phyloP scores from a whole-genome alignment of 257 asterid genomes.

The Ballota nigra region DNA sequence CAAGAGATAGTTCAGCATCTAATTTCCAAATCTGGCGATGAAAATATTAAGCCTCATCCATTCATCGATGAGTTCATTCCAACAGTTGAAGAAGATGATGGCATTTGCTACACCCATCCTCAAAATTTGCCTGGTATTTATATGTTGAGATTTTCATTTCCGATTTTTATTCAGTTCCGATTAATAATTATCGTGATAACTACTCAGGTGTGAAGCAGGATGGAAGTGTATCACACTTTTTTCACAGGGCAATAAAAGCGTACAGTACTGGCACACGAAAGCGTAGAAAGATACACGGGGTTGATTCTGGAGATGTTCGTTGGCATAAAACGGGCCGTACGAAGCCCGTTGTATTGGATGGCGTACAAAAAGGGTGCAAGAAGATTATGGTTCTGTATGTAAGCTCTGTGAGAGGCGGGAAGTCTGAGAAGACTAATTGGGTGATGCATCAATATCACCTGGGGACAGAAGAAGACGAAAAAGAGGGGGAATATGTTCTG shows the following conservation, averaged over 20 bases:
- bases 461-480: conserved; percentile 87
- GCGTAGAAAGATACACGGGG: conserved; percentile 84
- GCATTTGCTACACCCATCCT: conserved; percentile 96
- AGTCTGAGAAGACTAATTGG: conserved; percentile 93
- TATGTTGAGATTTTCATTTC: not conserved
- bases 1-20: conserved; percentile 85
- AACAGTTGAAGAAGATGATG: conserved; percentile 81
- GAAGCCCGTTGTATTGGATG: conserved; percentile 75
- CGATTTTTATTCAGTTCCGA: not conserved
- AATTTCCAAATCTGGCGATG: conserved; percentile 66
- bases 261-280: conserved; percentile 89
- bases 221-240: conserved; percentile 87
- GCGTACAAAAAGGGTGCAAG: conserved; percentile 90
- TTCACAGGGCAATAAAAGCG: conserved; percentile 92
- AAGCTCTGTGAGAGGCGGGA: conserved; percentile 70
- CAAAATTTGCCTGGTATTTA: conserved; percentile 77
- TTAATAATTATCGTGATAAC: not conserved
- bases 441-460: conserved; percentile 98
- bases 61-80: conserved; percentile 84
- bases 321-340: conserved; percentile 99
- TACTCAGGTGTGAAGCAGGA: conserved; percentile 87
- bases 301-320: conserved; percentile 72
- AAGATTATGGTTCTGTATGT: conserved; percentile 92
- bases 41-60: conserved; percentile 57
- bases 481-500: conserved; percentile 76